Conservation (phyloP, 2,329 filamentous ascomycete genomes). For the Bisporella sp. region DNA sequence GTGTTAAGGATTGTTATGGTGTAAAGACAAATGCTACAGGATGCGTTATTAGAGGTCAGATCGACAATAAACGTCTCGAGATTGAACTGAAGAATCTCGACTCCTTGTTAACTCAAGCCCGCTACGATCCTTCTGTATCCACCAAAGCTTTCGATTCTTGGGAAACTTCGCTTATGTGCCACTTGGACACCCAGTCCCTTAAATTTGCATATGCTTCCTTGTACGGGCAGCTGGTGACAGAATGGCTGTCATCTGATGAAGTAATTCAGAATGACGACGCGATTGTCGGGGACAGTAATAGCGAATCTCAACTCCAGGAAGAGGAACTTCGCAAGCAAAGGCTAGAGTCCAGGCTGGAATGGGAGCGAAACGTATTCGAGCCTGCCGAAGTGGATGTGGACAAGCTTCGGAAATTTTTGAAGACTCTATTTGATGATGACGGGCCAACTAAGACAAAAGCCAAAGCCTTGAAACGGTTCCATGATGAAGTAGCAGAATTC, state of each 20-base stretch:
- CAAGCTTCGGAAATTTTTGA: too few species aligned
- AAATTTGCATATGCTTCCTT: slow-evolving; percentile 49
- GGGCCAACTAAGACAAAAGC: slow-evolving; percentile 26
- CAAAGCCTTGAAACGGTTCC: slow-evolving; percentile 36
- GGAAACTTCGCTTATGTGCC: slow-evolving; percentile 38
- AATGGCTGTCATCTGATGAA: slow-evolving; percentile 39
- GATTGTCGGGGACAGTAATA: slow-evolving; percentile 18
- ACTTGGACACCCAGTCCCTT: slow-evolving; percentile 41
- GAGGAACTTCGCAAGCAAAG: slow-evolving; percentile 32
- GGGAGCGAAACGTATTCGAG: too few species aligned
- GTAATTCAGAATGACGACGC: background rate
- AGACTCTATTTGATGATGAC: too few species aligned
- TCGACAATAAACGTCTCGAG: too few species aligned
- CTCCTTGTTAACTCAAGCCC: slow-evolving; percentile 46
- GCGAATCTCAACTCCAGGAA: slow-evolving; percentile 33
- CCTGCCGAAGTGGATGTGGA: too few species aligned
- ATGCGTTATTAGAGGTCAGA: too few species aligned
- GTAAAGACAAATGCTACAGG: slow-evolving; percentile 9
- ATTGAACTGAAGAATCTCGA: slow-evolving; percentile 35
- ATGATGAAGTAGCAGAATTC: slow-evolving; percentile 32
- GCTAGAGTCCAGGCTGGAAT: slow-evolving; percentile 15
- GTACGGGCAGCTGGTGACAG: slow-evolving; percentile 47
- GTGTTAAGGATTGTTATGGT: slow-evolving; percentile 26
- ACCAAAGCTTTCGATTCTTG: slow-evolving; percentile 37
- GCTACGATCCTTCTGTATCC: slow-evolving; percentile 46